Percentiles rank a stretch among this genome's conserved stretches.
These are phyloP conservation scores for Penicillium corylophilum DNA, from an alignment of 2,329 filamentous ascomycete genomes.

Conservation along the genomic window DNA sequence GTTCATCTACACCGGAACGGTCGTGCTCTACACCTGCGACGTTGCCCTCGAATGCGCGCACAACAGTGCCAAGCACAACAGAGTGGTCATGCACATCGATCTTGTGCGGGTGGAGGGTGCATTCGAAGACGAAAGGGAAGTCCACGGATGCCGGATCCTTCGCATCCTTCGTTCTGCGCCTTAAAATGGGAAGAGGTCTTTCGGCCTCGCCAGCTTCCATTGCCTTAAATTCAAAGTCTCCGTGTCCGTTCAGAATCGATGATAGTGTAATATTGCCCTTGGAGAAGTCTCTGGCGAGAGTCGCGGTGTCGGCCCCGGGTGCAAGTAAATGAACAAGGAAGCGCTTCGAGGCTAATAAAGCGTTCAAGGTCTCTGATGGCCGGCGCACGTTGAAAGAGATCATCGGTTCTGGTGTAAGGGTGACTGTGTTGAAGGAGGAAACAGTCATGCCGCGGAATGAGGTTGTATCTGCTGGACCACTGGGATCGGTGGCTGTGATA, in stretches of 20 bases:
- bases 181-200: slow-evolving; percentile 30
- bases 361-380: slow-evolving; percentile 57
- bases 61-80: slow-evolving; percentile 39
- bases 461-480: slow-evolving; percentile 21
- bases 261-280: slow-evolving; percentile 39
- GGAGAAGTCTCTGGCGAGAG: slow-evolving; percentile 42
- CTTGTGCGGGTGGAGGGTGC: slow-evolving; percentile 35
- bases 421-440: slow-evolving; percentile 62
- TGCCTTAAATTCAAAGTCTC: slow-evolving; percentile 29
- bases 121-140: slow-evolving; percentile 44
- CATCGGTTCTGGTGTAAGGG: slow-evolving; percentile 54
- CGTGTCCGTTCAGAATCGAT: slow-evolving; percentile 25
- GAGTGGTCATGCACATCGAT: slow-evolving; percentile 43
- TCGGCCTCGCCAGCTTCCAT: slow-evolving; percentile 4
- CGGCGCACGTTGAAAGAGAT: slow-evolving; percentile 62
- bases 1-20: slow-evolving; percentile 9
- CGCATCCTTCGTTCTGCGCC: slow-evolving; percentile 11
- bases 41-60: slow-evolving; percentile 27
- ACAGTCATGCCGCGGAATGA: slow-evolving; percentile 56
- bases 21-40: neutral
- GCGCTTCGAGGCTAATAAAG: slow-evolving; percentile 46
- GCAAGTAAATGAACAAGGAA: slow-evolving; percentile 56
- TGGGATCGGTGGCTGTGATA: slow-evolving; percentile 49
- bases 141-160: slow-evolving; percentile 10
- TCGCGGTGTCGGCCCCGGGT: slow-evolving; percentile 31